These are phyloP conservation scores for Coprinellus micaceus DNA, from an alignment of 768 basidiomycete genomes.

Conservation along the genomic window DNA sequence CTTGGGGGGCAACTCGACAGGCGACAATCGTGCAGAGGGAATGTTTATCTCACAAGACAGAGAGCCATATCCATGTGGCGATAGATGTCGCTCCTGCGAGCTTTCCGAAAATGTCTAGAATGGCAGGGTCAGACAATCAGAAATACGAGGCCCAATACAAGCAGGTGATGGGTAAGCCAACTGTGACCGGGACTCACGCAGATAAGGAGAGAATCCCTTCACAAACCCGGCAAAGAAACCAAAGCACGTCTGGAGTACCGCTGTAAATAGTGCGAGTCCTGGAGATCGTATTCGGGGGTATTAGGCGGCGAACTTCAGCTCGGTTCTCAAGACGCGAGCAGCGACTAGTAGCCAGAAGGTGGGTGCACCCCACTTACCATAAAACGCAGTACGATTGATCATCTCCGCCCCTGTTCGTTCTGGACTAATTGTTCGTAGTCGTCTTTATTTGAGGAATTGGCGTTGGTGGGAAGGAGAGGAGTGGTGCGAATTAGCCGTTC, in stretches of 20 bases:
- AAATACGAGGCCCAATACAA: neutral
- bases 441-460: no score
- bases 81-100: slow-evolving; percentile 27
- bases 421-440: no score
- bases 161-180: neutral
- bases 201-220: slow-evolving; percentile 28
- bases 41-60: slow-evolving; percentile 27
- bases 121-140: neutral
- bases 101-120: slow-evolving; percentile 30
- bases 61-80: slow-evolving; percentile 33
- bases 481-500: no score
- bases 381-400: slow-evolving; percentile 27
- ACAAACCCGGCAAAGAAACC: slow-evolving; percentile 31
- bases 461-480: no score
- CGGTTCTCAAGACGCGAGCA: neutral
- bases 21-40: neutral
- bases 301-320: slow-evolving; percentile 1
- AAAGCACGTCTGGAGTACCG: slow-evolving; percentile 30
- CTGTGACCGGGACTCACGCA: slow-evolving; percentile 19
- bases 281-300: neutral
- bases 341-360: slow-evolving; percentile 1
- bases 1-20: neutral
- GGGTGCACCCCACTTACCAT: slow-evolving; percentile 18
- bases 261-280: slow-evolving; percentile 32
- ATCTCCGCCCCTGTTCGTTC: no score